Evolutionary conservation across 495 filamentous ascomycete genomes (phyloP).

Genomic region (Friedmanniomyces simplex): DNA sequence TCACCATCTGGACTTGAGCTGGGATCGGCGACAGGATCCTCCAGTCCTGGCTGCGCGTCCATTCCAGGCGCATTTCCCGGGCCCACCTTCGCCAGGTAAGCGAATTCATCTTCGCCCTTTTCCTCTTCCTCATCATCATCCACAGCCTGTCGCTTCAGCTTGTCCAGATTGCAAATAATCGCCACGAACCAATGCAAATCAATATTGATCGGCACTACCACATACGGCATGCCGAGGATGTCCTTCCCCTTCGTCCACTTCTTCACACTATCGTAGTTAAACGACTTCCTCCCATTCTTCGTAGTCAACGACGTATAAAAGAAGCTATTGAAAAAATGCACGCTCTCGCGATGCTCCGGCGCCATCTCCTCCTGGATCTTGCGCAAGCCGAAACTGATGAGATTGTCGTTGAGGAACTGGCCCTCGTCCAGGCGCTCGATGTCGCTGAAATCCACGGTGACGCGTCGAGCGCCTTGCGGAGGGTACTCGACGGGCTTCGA

Average conservation of each 20-base stretch:
- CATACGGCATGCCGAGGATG: conserved; percentile 74
- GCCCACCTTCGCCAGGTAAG: no score
- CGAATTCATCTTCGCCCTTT: no score
- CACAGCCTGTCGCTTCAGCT: neutral
- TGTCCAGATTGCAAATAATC: conserved; percentile 82
- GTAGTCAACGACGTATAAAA: conserved; percentile 69
- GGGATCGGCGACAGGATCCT: neutral
- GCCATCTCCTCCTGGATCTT: conserved; percentile 19
- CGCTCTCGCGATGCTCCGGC: conserved; percentile 40
- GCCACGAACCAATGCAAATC: conserved; percentile 84
- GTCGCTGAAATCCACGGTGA: conserved; percentile 68
- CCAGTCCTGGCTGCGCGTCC: neutral
- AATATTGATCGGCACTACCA: conserved; percentile 88
- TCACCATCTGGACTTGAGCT: neutral
- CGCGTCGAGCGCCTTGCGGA: conserved; percentile 50
- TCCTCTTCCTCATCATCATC: neutral
- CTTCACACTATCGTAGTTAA: conserved; percentile 74
- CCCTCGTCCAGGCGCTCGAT: conserved; percentile 68
- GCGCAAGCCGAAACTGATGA: conserved; percentile 77
- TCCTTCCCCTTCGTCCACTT: conserved; percentile 85
- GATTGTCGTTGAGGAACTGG: conserved; percentile 86
- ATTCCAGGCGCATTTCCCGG: no score
- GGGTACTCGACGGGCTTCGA: conserved; percentile 60
- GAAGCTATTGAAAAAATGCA: conserved; percentile 86
- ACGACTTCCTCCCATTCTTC: conserved; percentile 43